Evolutionary conservation across 768 basidiomycete species (phyloP).

Genomic region (Suillus variegatus): DNA sequence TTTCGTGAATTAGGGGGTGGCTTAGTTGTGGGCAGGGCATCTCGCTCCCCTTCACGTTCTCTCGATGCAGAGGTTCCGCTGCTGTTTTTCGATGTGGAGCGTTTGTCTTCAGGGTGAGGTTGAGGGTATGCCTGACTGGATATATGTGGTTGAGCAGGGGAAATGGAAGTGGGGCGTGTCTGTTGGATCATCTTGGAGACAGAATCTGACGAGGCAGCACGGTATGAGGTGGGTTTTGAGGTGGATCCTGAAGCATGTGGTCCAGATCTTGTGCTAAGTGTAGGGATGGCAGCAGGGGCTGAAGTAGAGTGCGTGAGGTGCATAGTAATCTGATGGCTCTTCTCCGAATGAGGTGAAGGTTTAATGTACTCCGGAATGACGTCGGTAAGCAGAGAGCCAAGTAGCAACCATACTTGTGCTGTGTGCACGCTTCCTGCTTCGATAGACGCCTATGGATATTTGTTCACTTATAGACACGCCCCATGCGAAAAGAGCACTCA

Average conservation of each 20-base stretch:
- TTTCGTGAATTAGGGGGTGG: conserved; percentile 43
- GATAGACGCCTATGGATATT: conserved; percentile 50
- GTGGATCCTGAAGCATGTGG: conserved; percentile 12
- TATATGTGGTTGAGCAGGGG: conserved; percentile 27
- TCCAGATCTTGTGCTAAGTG: conserved; percentile 15
- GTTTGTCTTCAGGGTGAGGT: conserved; percentile 6
- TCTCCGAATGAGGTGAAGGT: conserved; percentile 21
- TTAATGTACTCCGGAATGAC: conserved; percentile 40
- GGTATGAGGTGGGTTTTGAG: conserved; percentile 27
- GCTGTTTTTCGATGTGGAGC: conserved; percentile 21
- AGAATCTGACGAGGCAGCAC: conserved; percentile 28
- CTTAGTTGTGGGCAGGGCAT: conserved; percentile 22
- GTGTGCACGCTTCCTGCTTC: conserved; percentile 54
- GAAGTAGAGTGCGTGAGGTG: conserved; percentile 40
- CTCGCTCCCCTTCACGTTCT: conserved; percentile 20
- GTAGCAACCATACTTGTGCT: conserved; percentile 68
- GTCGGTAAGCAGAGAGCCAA: conserved; percentile 57
- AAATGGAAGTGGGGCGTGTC: conserved; percentile 18
- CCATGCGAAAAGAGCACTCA: conserved; percentile 20
- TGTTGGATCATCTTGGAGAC: conserved; percentile 5
- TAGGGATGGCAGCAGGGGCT: conserved; percentile 42
- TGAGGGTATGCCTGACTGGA: conserved; percentile 4
- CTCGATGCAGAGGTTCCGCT: conserved; percentile 28
- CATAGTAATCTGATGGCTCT: conserved; percentile 22
- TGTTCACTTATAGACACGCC: neutral